phyloP scores from a whole-genome alignment of 352 stramenopile genomes.

The Blastocystis sp. region DNA sequence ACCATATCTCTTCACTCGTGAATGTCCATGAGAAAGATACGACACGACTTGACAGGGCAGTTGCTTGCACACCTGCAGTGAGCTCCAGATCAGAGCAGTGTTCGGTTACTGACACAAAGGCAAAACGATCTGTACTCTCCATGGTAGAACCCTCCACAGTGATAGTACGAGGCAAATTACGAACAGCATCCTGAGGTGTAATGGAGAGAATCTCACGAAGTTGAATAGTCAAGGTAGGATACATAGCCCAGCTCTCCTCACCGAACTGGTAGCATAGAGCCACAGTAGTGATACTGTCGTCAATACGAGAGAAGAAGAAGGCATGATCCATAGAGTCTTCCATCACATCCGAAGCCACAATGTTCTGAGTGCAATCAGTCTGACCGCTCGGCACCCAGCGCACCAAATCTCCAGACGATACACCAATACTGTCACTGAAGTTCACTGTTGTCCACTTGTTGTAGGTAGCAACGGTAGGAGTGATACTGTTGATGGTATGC shows the following conservation, averaged over 20 bases:
- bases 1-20: not conserved
- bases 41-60: not conserved
- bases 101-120: not conserved
- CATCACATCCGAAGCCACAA: slow-evolving; percentile 3
- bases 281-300: not conserved
- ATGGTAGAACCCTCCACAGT: slow-evolving; percentile 5
- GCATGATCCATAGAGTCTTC: not conserved
- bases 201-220: not conserved
- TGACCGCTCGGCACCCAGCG: slow-evolving; percentile 7
- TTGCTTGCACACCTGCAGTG: not conserved
- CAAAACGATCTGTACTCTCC: slow-evolving; percentile 17
- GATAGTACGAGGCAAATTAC: not conserved
- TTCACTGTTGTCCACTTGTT: slow-evolving; percentile 37
- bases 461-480: not conserved
- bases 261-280: slow-evolving; percentile 63
- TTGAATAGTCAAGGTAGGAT: slow-evolving; percentile 17
- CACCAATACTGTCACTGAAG: not conserved
- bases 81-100: not conserved
- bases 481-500: slow-evolving; percentile 10
- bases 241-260: slow-evolving; percentile 24
- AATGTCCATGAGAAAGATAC: slow-evolving; percentile 44
- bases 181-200: slow-evolving; percentile 20
- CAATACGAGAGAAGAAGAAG: slow-evolving; percentile 8
- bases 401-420: not conserved
- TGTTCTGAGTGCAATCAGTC: slow-evolving; percentile 9